Evolutionary conservation across 345 rosid genomes (phyloP).

Genomic region (Citrus medica): DNA sequence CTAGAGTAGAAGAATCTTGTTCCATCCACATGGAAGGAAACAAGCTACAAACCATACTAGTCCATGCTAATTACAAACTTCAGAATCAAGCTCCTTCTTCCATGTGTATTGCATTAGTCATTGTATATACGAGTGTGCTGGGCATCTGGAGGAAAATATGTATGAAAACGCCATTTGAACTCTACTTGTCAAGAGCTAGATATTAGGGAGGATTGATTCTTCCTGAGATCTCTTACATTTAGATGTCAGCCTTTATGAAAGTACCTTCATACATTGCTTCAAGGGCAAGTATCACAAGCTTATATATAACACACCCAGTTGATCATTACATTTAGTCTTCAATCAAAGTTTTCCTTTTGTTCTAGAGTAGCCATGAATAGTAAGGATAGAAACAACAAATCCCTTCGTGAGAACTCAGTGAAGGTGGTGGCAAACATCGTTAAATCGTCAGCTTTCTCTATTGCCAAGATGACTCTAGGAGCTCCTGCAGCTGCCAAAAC

Average conservation of each 20-base stretch:
- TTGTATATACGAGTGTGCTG: not conserved
- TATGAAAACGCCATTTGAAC: not conserved
- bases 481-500: constrained; percentile 21
- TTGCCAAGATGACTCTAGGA: constrained; percentile 39
- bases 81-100: not conserved
- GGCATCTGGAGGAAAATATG: constrained; percentile 6
- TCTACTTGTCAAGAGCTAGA: not conserved
- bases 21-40: constrained; percentile 15
- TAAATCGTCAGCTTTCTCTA: constrained; percentile 45
- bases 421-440: constrained; percentile 43
- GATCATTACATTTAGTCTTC: not conserved
- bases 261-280: constrained; percentile 5
- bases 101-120: not conserved
- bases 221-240: not conserved
- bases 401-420: constrained; percentile 47
- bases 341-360: not conserved
- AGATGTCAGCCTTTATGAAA: not conserved
- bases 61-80: not conserved
- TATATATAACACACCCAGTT: constrained; percentile 9
- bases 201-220: constrained; percentile 15
- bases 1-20: constrained; percentile 25
- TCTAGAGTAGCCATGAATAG: constrained; percentile 26
- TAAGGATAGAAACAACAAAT: constrained; percentile 30
- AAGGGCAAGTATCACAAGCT: constrained; percentile 13
- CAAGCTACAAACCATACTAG: constrained; percentile 6